These are phyloP conservation scores for Sugiyamaella japonica DNA, from an alignment of 1,139 yeast species.

Conservation along the genomic window DNA sequence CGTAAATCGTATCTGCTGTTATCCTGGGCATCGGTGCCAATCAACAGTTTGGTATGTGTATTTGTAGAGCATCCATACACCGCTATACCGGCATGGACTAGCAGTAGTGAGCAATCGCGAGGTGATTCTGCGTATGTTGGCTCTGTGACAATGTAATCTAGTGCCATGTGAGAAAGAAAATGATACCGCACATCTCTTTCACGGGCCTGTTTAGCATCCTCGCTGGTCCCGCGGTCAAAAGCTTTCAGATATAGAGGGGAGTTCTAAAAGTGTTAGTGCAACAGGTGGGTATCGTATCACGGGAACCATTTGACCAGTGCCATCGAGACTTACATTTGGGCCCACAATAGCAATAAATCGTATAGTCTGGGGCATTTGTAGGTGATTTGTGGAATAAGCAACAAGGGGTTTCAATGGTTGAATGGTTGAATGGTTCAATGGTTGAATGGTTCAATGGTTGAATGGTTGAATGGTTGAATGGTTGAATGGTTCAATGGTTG, in stretches of 20 bases:
- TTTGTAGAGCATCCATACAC: constrained; percentile 45
- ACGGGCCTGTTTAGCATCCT: constrained; percentile 15
- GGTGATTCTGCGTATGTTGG: constrained; percentile 32
- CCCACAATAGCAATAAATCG: constrained; percentile 38
- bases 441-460: too few species aligned
- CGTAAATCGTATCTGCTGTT: constrained; percentile 34
- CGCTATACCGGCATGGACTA: constrained; percentile 46
- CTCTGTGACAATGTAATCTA: constrained; percentile 42
- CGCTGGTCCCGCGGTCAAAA: constrained; percentile 23
- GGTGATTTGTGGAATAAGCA: neutral
- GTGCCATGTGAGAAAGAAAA: constrained; percentile 46
- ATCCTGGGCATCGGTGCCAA: constrained; percentile 41
- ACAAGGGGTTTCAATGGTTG: neutral
- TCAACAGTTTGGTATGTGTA: constrained; percentile 42
- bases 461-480: too few species aligned
- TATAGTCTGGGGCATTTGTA: constrained; percentile 26
- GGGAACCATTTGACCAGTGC: too few species aligned
- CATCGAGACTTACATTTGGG: constrained; percentile 36
- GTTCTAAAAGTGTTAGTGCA: constrained; percentile 29
- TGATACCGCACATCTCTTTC: constrained; percentile 37
- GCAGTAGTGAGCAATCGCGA: constrained; percentile 39
- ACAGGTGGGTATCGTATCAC: too few species aligned
- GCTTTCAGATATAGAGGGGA: constrained; percentile 35
- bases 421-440: too few species aligned
- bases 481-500: too few species aligned